Evolutionary conservation across 208 protist genomes (phyloP).

Genomic region (Phytomonas sp.): DNA sequence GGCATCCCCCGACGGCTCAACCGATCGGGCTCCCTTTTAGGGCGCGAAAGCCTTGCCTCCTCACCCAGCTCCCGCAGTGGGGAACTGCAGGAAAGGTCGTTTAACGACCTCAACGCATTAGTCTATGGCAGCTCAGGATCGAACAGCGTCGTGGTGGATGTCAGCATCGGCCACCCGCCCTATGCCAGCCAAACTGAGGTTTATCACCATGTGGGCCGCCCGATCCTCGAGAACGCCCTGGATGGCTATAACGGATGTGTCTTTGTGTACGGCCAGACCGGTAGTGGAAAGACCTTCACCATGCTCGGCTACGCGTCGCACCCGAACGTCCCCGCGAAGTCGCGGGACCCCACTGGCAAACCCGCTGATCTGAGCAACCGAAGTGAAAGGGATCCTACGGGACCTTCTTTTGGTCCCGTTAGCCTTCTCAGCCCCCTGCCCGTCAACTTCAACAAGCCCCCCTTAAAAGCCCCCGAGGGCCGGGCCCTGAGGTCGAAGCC

Average conservation of each 20-base stretch:
- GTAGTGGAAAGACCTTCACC: conserved; percentile 91
- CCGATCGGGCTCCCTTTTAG: background rate
- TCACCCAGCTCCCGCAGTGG: conserved; percentile 12
- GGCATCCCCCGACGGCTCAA: background rate
- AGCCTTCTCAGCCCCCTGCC: background rate
- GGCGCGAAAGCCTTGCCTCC: background rate
- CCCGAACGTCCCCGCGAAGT: background rate
- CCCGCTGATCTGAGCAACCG: conserved; percentile 15
- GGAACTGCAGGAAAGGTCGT: background rate
- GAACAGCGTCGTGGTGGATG: conserved; percentile 33
- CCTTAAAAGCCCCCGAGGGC: background rate
- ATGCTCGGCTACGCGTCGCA: conserved; percentile 78
- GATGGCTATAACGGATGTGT: conserved; percentile 84
- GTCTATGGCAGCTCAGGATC: conserved; percentile 35
- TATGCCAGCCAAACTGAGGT: conserved; percentile 65
- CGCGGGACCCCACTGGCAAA: conserved; percentile 6
- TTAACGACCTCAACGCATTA: background rate
- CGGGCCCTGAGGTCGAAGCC: conserved; percentile 38
- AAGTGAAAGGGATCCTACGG: background rate
- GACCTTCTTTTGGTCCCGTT: background rate
- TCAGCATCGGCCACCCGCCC: conserved; percentile 51
- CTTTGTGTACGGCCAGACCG: conserved; percentile 89
- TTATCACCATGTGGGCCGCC: conserved; percentile 60
- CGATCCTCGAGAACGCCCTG: conserved; percentile 69
- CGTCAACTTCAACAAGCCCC: background rate